Evolutionary conservation across 176 grass and related monocot species (phyloP), one percentile per base, ranked within the genome.

Genomic region (Leersia perrieri): DNA sequence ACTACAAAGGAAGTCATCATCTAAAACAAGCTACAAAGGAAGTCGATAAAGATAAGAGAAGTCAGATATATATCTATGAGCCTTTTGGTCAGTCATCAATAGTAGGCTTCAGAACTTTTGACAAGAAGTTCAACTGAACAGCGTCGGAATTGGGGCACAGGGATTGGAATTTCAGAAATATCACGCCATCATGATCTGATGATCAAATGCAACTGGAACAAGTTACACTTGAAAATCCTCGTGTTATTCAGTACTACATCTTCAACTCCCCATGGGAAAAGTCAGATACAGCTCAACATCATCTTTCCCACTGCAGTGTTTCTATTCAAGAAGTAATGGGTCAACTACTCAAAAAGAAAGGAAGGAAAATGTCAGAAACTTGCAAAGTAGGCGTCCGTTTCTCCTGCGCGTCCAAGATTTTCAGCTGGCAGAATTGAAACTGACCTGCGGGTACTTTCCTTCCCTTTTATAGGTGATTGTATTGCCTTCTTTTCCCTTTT

Each of bases 81-180:
- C 15, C 31, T 20, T 73, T 53, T 53, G 29, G 28, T 33, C 42
- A 73, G 28, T 73, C 47, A 51, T 22, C 29, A 73, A 45, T 73
- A 18, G 70, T 29, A 45, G 18, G 11, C 70, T 33, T 13, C 9
- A 33, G 29, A 53, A 33, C 9, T 22, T 1, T 53, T 6, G 9
- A 11, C 14, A 35, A 51, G 1, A 32, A 40, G 15, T 67, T 60
- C 62, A 15, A 55, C 1, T 58, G 8, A 58, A 12, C 14, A 15
- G 34, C n/a, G 2, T 23, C 27, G 32, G 14, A 36, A 67, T 35
- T n/a, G 29, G 68, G 47, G 41, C 29, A 7, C 38, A 4, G 66
- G 66, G 30, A 75, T 63, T 33, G 20, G 23, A 35, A 29, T 75
- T 69, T 81, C 30, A 81, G 49, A 62, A 27, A 81, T 75, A 30